Conservation (phyloP, 352 stramenopile genomes). For the Phytophthora citrophthora region DNA sequence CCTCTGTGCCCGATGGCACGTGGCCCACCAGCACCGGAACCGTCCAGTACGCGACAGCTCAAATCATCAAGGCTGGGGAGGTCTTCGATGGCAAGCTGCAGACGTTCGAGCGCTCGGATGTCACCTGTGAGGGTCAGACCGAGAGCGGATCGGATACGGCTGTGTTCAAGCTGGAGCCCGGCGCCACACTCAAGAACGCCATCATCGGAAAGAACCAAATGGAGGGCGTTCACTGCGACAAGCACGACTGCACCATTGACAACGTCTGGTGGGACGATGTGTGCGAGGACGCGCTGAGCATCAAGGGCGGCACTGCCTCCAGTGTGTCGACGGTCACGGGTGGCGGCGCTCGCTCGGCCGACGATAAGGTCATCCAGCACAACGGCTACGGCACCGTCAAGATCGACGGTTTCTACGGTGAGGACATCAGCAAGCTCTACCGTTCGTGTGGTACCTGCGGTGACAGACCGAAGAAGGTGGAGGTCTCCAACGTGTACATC, state of each 20-base stretch:
- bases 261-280: constrained; percentile 9
- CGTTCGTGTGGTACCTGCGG: constrained; percentile 28
- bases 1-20: constrained; percentile 18
- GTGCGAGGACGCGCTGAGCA: too few relatives aligned
- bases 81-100: constrained; percentile 39
- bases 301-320: neutral
- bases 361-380: too few relatives aligned
- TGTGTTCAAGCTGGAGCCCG: constrained; percentile 40
- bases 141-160: constrained; percentile 19
- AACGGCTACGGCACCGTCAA: too few relatives aligned
- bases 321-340: constrained; percentile 28
- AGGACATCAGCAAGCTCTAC: constrained; percentile 26
- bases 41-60: too few relatives aligned
- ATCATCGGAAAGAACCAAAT: constrained; percentile 26
- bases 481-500: constrained; percentile 37
- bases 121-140: constrained; percentile 40
- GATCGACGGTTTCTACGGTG: constrained; percentile 7
- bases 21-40: constrained; percentile 20
- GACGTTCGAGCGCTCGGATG: constrained; percentile 57
- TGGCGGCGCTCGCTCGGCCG: constrained; percentile 5
- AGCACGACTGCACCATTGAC: constrained; percentile 13
- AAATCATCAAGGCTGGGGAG: constrained; percentile 41
- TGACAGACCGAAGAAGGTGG: constrained; percentile 33
- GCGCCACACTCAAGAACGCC: constrained; percentile 15
- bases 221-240: constrained; percentile 18